Evolutionary conservation across 345 rosid genomes (phyloP), one percentile per base, ranked within the genome.

Genomic region (Melastoma malabathricum): DNA sequence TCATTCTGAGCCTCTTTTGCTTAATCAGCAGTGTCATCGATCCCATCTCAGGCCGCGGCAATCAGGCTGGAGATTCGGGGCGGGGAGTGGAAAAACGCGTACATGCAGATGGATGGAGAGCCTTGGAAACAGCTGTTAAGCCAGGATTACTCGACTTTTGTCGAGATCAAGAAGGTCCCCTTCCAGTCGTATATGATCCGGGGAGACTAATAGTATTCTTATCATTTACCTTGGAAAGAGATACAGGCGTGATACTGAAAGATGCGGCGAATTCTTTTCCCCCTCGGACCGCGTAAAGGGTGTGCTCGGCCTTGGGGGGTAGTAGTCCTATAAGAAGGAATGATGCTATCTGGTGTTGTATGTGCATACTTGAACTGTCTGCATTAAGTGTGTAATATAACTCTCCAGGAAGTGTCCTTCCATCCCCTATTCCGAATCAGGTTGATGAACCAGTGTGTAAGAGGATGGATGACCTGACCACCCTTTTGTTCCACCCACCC

Each of bases 101-200:
- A 60, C 65, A 73, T 93, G 95, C 99, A 88, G 77, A 88, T 92
- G 94, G 99, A 93, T 53, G 99, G 97, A 6, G 95, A 93, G 62
- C 99, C 97, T 4, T 85, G 99, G 97, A 93, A 81, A 59, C 97
- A 88, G 43, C 87, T 79, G 7, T 58, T 88, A 74, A 78, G 48
- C 81, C 65, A 46, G 68, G 94, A 88, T 22, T 68, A 73, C 45
- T 83, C 97, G 5, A 76, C 94, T 3, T 74, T 85, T 58, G 77
- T 85, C 43, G 90, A 85, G 55, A 93, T 93, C 44, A 79, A 72
- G 67, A 79, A 83, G 66, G 86, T 83, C n/a, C 97, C 95, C 47
- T 64, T 59, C 56, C 88, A 74, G 31, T 93, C 95, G 31, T 46
- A 71, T 46, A 77, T 93, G 81, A 61, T 85, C 62, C 75, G 53